A percentile compares a stretch with the other conserved stretches of the same genome.
Conservation (phyloP, 2,329 filamentous ascomycete genomes). For the Calycina herbarum region DNA sequence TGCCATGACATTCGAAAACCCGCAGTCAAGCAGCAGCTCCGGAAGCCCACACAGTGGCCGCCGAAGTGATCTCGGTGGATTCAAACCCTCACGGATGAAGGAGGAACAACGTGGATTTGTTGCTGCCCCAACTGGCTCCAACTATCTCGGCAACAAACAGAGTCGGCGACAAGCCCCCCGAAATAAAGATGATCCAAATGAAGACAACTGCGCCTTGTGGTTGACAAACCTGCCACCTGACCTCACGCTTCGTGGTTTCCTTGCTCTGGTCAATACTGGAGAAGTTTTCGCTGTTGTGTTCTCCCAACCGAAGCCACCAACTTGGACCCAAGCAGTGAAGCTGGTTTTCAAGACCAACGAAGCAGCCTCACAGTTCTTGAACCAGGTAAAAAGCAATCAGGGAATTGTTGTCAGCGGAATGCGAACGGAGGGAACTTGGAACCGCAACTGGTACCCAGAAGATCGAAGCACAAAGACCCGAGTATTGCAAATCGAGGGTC, state of each 20-base stretch:
- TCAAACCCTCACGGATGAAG: slow-evolving; percentile 14
- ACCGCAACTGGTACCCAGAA: slow-evolving; percentile 12
- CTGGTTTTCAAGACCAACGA: slow-evolving; percentile 11
- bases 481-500: slow-evolving; percentile 7
- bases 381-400: not conserved
- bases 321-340: slow-evolving; percentile 12
- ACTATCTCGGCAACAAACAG: slow-evolving; percentile 11
- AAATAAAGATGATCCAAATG: not conserved
- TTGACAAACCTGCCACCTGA: slow-evolving; percentile 4
- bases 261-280: slow-evolving; percentile 3
- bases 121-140: not conserved
- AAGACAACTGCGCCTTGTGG: slow-evolving; percentile 14
- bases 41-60: not conserved
- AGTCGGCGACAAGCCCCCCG: not conserved
- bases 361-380: slow-evolving; percentile 8
- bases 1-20: not conserved
- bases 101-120: slow-evolving; percentile 8
- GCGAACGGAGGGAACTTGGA: slow-evolving; percentile 10
- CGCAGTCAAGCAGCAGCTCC: not conserved
- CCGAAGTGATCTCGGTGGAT: slow-evolving; percentile 1
- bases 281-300: slow-evolving; percentile 9
- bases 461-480: slow-evolving; percentile 1
- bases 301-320: not conserved
- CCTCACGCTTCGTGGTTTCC: not conserved
- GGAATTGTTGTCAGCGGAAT: not conserved